A percentile compares a stretch with the other conserved stretches of the same genome.
Evolutionary conservation across 2,329 filamentous ascomycete genomes (phyloP).

Genomic region (Cercospora sp.): DNA sequence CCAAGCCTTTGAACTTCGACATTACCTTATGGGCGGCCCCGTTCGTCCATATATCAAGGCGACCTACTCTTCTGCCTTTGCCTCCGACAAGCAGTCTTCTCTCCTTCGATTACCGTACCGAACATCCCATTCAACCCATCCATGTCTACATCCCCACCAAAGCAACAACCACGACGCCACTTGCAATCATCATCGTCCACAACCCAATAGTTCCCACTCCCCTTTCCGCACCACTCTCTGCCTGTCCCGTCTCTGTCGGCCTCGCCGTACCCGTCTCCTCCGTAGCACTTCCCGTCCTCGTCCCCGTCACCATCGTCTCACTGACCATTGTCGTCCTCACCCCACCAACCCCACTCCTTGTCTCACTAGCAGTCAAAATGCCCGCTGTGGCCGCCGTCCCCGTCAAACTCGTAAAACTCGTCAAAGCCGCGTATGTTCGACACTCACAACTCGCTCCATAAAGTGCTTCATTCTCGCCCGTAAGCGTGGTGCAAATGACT

Average conservation of each 20-base stretch:
- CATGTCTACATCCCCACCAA: background rate
- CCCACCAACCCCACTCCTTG: background rate
- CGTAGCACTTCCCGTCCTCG: background rate
- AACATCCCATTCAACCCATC: background rate
- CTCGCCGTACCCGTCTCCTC: background rate
- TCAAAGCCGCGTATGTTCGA: background rate
- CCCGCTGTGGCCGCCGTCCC: background rate
- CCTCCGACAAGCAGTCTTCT: background rate
- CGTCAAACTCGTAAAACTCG: constrained; percentile 1
- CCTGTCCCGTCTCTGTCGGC: background rate
- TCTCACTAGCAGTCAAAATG: constrained; percentile 14
- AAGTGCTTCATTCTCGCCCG: background rate
- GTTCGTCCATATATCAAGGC: background rate
- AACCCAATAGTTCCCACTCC: background rate
- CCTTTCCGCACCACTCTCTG: background rate
- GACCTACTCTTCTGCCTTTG: background rate
- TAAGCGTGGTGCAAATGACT: background rate
- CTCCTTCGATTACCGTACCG: background rate
- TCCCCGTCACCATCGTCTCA: background rate
- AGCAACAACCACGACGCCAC: too few relatives aligned
- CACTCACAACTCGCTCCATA: background rate
- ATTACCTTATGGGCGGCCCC: background rate
- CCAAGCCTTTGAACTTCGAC: background rate
- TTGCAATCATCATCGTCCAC: background rate
- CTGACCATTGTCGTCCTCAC: background rate